phyloP scores from a whole-genome alignment of 1,284 basidiomycete species.

The Somion occarium region DNA sequence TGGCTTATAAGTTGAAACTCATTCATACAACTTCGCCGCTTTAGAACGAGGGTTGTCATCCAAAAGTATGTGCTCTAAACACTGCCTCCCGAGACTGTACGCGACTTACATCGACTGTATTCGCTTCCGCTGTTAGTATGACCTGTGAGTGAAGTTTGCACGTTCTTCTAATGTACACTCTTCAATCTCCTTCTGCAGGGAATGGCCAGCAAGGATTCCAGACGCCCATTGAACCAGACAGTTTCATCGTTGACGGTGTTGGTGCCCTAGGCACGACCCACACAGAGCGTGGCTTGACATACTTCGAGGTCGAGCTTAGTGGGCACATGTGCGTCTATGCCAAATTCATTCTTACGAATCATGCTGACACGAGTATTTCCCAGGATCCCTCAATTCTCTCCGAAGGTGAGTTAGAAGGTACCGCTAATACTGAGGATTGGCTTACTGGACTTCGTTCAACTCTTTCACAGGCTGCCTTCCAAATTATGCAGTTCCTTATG shows the following conservation, averaged over 20 bases:
- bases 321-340: conserved; percentile 59
- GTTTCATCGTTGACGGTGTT: conserved; percentile 64
- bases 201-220: conserved; percentile 69
- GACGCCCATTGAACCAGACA: conserved; percentile 56
- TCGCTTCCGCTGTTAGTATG: conserved; percentile 52
- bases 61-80: conserved; percentile 50
- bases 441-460: conserved; percentile 1
- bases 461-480: conserved; percentile 51
- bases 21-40: background rate
- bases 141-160: conserved; percentile 45
- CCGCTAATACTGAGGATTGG: background rate
- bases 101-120: no score
- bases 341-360: background rate
- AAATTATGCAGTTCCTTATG: conserved; percentile 67
- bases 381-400: conserved; percentile 66
- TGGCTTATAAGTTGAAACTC: background rate
- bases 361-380: background rate
- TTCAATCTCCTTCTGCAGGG: conserved; percentile 34
- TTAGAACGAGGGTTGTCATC: conserved; percentile 54
- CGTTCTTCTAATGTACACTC: conserved; percentile 15
- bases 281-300: conserved; percentile 62
- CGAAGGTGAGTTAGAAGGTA: conserved; percentile 35
- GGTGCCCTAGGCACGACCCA: conserved; percentile 63
- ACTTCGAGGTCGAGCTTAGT: conserved; percentile 57
- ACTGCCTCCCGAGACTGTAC: no score